Base-by-base conservation (phyloP, 805 yeast genomes). In the Candida silvicultrix region DNA sequence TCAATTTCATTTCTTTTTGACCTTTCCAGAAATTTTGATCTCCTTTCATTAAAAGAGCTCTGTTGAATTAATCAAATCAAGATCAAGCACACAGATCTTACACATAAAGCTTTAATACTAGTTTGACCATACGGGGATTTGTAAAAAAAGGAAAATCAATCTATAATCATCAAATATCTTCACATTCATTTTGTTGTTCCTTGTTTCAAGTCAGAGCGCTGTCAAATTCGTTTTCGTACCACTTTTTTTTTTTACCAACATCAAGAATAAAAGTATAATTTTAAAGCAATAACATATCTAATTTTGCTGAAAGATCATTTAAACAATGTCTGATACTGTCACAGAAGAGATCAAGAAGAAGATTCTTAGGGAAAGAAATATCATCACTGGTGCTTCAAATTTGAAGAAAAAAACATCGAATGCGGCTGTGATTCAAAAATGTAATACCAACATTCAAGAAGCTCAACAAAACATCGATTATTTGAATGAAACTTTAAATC, bases 401-500 rank as follows among this genome's bases (percentile, higher is more conserved):
- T 69, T 94, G 70, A 81, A 87, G 62, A 81, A 82, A 62, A 81
- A 81, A 53, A 87, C 98, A 12, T 67, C 74, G 50, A 94, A 94
- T 65, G 73, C 84, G 34, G 80, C 78, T 54, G 97, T 92, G 41
- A 89, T 90, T 54, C 95, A 88, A 63, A 82, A 85, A 61, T 90
- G 97, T 70, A 90, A 89, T 66, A 80, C 89, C 23, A 88, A 84
- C 57, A 89, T 94, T 55, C 73, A 92, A 51, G 99, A 94, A 58
- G 90, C 97, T 3, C 88, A 87, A 59, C 82, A 88, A 53, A 94
- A 92, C 64, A 85, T 94, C 53, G 90, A 88, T 54, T 94, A 92
- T 59, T 75, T 94, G 51, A 85, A 85, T 60, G 86, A 85, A 48
- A 81, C 89, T 7, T 70, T 94, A 54, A 73, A 75, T 44, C 85